phyloP scores from a whole-genome alignment of 441 rosid genomes.

The Pelargonium myrrhifolium region DNA sequence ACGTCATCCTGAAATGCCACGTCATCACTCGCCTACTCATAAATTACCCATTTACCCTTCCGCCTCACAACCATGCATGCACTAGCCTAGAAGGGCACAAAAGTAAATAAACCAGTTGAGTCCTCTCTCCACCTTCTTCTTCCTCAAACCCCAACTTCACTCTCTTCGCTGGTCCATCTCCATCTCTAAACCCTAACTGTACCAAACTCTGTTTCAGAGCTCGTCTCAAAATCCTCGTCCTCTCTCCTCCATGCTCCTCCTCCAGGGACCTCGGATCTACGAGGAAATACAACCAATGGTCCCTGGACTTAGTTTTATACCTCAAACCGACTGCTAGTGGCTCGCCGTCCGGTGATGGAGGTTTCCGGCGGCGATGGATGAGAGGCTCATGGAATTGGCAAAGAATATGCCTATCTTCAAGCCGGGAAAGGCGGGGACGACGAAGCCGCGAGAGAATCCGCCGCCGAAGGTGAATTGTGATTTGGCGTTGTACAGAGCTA shows the following conservation, averaged over 20 bases:
- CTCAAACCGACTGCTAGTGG: conserved; percentile 30
- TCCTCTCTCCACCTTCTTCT: conserved; percentile 37
- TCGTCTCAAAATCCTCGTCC: conserved; percentile 19
- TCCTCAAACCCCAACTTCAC: conserved; percentile 37
- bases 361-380: conserved; percentile 40
- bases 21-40: too few relatives aligned
- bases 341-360: conserved; percentile 65
- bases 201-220: conserved; percentile 26
- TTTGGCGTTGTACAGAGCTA: conserved; percentile 73
- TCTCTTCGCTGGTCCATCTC: conserved; percentile 28
- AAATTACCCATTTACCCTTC: too few relatives aligned
- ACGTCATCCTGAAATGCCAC: too few relatives aligned
- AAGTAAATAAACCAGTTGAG: too few relatives aligned
- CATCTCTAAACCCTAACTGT: conserved; percentile 34
- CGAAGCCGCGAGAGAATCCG: conserved; percentile 32
- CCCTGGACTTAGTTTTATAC: too few relatives aligned
- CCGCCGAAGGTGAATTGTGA: conserved; percentile 70
- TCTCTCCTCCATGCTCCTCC: conserved; percentile 29
- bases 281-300: too few relatives aligned
- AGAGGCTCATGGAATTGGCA: conserved; percentile 54
- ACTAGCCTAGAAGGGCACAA: too few relatives aligned
- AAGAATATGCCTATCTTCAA: conserved; percentile 85
- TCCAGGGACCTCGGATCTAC: conserved; percentile 17
- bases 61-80: too few relatives aligned
- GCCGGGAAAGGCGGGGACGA: conserved; percentile 48